Percentiles rank a stretch among this genome's conserved stretches.
phyloP scores from a whole-genome alignment of 345 rosid species.

The Pistacia vera region DNA sequence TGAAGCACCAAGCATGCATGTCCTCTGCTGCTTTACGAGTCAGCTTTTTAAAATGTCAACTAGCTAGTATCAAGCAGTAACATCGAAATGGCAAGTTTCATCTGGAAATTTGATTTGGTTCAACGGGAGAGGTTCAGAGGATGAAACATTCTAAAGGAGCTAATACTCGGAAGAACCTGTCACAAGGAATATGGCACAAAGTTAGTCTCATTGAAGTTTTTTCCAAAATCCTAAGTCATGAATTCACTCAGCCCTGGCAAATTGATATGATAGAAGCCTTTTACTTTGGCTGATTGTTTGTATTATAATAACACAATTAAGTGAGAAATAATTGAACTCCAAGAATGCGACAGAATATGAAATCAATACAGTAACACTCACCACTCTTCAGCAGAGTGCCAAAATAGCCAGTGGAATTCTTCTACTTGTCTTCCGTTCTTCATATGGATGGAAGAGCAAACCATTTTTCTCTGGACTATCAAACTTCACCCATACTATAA shows the following conservation, averaged over 20 bases:
- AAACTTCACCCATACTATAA: background rate
- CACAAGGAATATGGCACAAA: background rate
- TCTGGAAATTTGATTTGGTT: background rate
- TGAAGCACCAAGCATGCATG: background rate
- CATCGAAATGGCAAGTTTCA: background rate
- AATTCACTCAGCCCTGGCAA: too few species aligned
- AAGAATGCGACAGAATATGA: background rate
- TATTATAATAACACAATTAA: background rate
- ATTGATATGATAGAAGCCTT: background rate
- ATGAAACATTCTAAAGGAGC: background rate
- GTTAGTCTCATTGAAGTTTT: background rate
- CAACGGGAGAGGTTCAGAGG: background rate
- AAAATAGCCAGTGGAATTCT: background rate
- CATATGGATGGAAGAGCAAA: background rate
- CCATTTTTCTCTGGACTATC: background rate
- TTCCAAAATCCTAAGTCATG: too few species aligned
- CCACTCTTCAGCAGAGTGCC: conserved; percentile 8
- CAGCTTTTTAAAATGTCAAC: background rate
- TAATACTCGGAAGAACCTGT: background rate
- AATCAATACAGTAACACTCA: background rate
- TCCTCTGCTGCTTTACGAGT: background rate
- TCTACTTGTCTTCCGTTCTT: background rate
- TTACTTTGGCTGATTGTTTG: too few species aligned
- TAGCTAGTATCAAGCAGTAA: background rate
- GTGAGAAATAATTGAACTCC: background rate